Conservation (phyloP, 2,329 filamentous ascomycete genomes). For the Aspergillus sp. region DNA sequence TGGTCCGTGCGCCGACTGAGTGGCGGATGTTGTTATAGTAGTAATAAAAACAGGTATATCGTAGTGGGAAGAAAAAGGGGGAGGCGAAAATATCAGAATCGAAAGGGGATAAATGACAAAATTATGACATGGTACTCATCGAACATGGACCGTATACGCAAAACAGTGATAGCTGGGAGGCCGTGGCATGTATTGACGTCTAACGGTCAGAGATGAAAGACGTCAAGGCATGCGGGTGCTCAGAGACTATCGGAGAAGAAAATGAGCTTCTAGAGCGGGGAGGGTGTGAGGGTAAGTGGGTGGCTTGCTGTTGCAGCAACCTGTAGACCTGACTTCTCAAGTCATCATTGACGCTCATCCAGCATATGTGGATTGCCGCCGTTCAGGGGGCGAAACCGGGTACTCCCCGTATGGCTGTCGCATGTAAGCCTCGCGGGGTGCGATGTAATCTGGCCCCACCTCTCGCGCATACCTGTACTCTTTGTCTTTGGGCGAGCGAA, state of each 20-base stretch:
- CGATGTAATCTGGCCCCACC: constrained; percentile 28
- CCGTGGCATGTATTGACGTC: background rate
- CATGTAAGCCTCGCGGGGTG: constrained; percentile 20
- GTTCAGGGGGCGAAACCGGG: constrained; percentile 19
- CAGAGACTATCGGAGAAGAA: background rate
- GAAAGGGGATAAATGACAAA: background rate
- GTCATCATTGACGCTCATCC: constrained; percentile 8
- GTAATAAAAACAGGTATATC: background rate
- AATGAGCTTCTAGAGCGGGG: background rate
- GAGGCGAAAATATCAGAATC: background rate
- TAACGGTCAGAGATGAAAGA: background rate
- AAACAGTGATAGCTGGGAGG: background rate
- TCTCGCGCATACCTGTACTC: constrained; percentile 35
- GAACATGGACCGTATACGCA: background rate
- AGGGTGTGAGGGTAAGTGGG: background rate
- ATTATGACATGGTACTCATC: background rate
- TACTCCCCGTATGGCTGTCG: constrained; percentile 24
- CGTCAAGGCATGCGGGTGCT: background rate
- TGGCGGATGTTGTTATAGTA: background rate
- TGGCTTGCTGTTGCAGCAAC: background rate
- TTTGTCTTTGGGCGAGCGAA: constrained; percentile 25
- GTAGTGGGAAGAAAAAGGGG: background rate
- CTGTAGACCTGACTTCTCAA: too few relatives aligned
- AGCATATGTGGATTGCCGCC: constrained; percentile 31
- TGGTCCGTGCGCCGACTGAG: background rate